Conservation (phyloP, 1,139 yeast genomes). For the Pichia sp. region DNA sequence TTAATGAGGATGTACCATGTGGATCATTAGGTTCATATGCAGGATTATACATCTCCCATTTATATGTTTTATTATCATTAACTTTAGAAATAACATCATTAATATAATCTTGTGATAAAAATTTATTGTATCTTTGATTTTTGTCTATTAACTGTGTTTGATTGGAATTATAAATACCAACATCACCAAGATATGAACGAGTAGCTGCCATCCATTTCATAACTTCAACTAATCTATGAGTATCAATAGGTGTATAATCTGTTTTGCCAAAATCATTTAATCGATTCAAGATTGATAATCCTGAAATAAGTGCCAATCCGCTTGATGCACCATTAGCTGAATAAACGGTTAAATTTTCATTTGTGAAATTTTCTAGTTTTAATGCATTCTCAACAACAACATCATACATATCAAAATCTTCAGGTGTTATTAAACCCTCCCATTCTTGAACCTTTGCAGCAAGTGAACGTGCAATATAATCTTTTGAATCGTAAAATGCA, state of each 20-base stretch:
- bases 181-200: slow-evolving; percentile 76
- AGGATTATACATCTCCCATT: slow-evolving; percentile 73
- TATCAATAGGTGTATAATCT: slow-evolving; percentile 41
- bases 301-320: slow-evolving; percentile 77
- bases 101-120: slow-evolving; percentile 47
- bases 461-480: slow-evolving; percentile 40
- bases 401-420: slow-evolving; percentile 61
- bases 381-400: slow-evolving; percentile 55
- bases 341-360: slow-evolving; percentile 45
- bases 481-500: slow-evolving; percentile 73
- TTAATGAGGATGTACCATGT: slow-evolving; percentile 84
- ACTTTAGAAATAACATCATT: slow-evolving; percentile 40
- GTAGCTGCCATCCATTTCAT: slow-evolving; percentile 94
- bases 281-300: slow-evolving; percentile 48
- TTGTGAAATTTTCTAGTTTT: slow-evolving; percentile 33
- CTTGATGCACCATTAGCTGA: slow-evolving; percentile 77
- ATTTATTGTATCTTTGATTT: slow-evolving; percentile 30
- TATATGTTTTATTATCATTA: slow-evolving; percentile 48
- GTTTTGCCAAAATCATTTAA: slow-evolving; percentile 28
- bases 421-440: slow-evolving; percentile 40
- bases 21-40: slow-evolving; percentile 68
- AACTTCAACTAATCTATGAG: slow-evolving; percentile 70
- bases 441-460: slow-evolving; percentile 30
- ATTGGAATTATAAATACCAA: slow-evolving; percentile 31
- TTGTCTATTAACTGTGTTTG: slow-evolving; percentile 20